phyloP scores from a whole-genome alignment of 305 asterid genomes.

The Withania somnifera region DNA sequence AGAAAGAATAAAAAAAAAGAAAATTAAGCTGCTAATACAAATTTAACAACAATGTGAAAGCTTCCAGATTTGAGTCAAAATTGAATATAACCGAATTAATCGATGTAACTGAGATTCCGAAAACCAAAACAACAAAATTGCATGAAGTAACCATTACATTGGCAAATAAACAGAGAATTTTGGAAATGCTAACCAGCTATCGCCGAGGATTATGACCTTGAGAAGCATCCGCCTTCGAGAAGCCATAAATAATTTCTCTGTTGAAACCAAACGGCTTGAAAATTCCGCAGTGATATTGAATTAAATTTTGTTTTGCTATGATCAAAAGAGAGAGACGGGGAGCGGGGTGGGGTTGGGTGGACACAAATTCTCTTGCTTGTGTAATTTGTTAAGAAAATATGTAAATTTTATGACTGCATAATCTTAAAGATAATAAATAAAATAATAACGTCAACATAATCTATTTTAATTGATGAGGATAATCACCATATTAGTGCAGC shows the following conservation, averaged over 20 bases:
- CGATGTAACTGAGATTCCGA: neutral
- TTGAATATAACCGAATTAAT: neutral
- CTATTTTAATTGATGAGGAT: too few species aligned
- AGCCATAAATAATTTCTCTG: conserved; percentile 25
- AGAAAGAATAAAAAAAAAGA: neutral
- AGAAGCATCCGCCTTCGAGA: conserved; percentile 54
- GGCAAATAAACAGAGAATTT: neutral
- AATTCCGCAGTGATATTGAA: neutral
- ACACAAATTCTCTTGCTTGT: neutral
- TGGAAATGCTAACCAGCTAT: conserved; percentile 35
- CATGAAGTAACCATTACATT: neutral
- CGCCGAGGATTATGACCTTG: conserved; percentile 59
- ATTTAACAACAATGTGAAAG: neutral
- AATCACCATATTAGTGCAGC: too few species aligned
- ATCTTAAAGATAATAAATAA: too few species aligned
- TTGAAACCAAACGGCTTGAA: neutral
- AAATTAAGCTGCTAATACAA: neutral
- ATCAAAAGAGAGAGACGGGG: neutral
- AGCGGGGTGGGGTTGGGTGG: neutral
- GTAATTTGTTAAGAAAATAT: neutral
- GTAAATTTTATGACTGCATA: too few species aligned
- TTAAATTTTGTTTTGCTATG: neutral
- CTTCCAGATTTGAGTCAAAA: neutral
- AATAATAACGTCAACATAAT: too few species aligned
- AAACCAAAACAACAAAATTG: neutral